Conservation (phyloP, 441 rosid genomes). For the Populus hybrid region DNA sequence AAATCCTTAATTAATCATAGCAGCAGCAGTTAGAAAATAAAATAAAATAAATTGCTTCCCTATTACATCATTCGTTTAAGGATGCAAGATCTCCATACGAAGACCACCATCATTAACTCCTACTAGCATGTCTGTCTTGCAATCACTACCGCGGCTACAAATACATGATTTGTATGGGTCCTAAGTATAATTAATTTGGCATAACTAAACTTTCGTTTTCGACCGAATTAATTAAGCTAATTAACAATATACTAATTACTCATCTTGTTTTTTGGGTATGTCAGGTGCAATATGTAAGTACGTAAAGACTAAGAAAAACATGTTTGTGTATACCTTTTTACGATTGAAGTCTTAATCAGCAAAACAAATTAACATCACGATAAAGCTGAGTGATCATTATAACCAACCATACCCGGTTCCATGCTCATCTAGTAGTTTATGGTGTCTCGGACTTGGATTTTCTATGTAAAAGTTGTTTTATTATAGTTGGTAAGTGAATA, state of each 20-base stretch:
- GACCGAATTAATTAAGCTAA: no score
- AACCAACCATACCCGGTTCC: slow-evolving; percentile 3
- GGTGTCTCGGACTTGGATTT: background rate
- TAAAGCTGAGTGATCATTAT: background rate
- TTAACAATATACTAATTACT: no score
- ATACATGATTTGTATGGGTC: slow-evolving; percentile 21
- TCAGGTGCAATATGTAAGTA: no score
- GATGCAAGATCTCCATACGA: slow-evolving; percentile 1
- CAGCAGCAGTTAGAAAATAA: background rate
- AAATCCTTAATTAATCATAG: background rate
- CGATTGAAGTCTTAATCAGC: slow-evolving; percentile 8
- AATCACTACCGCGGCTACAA: slow-evolving; percentile 17
- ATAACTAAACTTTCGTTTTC: slow-evolving; percentile 1
- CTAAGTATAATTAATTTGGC: background rate
- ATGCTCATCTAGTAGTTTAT: background rate
- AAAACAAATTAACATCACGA: background rate
- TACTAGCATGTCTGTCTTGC: slow-evolving; percentile 13
- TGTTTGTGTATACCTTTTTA: background rate
- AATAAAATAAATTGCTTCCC: background rate
- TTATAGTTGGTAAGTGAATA: no score
- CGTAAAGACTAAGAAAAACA: no score
- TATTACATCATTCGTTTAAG: background rate
- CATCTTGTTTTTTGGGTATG: background rate
- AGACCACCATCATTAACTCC: slow-evolving; percentile 15
- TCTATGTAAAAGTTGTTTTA: background rate